phyloP scores from a whole-genome alignment of 208 protist genomes.

The Wallacemonas sp. region DNA sequence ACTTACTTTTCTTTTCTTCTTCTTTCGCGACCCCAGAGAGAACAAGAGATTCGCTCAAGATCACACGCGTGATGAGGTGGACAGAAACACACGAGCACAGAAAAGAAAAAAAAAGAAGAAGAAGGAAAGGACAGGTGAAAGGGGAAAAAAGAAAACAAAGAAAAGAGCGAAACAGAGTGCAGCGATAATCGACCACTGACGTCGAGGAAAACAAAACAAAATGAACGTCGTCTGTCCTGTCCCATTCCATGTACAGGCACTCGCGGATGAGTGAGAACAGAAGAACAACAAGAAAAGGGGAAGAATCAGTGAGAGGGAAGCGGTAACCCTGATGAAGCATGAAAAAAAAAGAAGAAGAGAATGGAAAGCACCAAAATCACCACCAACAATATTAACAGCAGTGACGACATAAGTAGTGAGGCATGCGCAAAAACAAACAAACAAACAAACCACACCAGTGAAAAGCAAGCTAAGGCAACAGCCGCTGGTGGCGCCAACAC shows the following conservation, averaged over 20 bases:
- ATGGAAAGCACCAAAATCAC: constrained; percentile 3
- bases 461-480: too few species aligned
- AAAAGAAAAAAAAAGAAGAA: constrained; percentile 12
- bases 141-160: constrained; percentile 20
- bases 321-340: background rate
- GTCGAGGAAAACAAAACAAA: constrained; percentile 4
- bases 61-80: background rate
- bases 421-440: background rate
- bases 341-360: background rate
- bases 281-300: background rate
- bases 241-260: background rate
- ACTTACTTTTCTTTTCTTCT: too few species aligned
- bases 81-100: background rate
- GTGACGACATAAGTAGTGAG: too few species aligned
- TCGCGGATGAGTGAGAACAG: constrained; percentile 2
- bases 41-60: too few species aligned
- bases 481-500: too few species aligned
- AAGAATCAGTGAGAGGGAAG: background rate
- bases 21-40: too few species aligned
- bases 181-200: background rate
- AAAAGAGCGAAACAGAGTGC: constrained; percentile 8
- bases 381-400: too few species aligned
- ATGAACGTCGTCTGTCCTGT: background rate
- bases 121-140: background rate
- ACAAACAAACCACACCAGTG: background rate